Conservation (phyloP, 495 filamentous ascomycete species). For the Hypoxylon fuscum region DNA sequence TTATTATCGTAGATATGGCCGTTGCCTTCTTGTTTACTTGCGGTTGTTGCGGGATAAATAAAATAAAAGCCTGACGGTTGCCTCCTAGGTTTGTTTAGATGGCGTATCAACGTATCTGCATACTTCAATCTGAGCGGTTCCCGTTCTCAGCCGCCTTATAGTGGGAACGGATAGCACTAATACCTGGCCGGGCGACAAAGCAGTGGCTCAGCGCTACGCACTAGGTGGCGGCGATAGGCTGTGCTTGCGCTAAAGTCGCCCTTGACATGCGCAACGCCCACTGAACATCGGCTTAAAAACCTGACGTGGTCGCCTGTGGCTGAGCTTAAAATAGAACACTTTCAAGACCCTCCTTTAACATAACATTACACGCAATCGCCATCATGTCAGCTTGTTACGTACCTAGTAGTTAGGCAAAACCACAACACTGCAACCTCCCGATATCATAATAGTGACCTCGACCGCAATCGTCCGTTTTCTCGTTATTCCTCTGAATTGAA, state of each 20-base stretch:
- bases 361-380: too few species aligned
- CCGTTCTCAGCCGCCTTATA: too few species aligned
- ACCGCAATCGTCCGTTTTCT: slow-evolving; percentile 7
- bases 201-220: slow-evolving; percentile 26
- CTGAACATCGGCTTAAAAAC: too few species aligned
- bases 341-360: slow-evolving; percentile 2
- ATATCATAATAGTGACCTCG: slow-evolving; percentile 11
- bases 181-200: too few species aligned
- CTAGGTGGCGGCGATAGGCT: slow-evolving; percentile 25
- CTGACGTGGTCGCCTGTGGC: slow-evolving; percentile 31
- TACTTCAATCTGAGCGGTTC: too few species aligned
- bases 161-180: too few species aligned
- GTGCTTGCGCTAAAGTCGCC: slow-evolving; percentile 16
- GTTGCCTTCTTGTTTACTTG: slow-evolving; percentile 1
- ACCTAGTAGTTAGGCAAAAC: slow-evolving; percentile 17
- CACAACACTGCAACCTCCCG: slow-evolving; percentile 8
- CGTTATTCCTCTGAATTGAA: slow-evolving; percentile 9
- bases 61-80: slow-evolving; percentile 14
- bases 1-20: too few species aligned
- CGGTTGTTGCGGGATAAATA: slow-evolving; percentile 22
- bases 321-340: slow-evolving; percentile 37
- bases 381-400: slow-evolving; percentile 26
- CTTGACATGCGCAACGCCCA: too few species aligned
- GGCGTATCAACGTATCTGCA: too few species aligned
- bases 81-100: too few species aligned